Percentiles rank a stretch among this genome's conserved stretches.
phyloP scores from a whole-genome alignment of 495 filamentous ascomycete species.

The Lindgomyces ingoldianus region DNA sequence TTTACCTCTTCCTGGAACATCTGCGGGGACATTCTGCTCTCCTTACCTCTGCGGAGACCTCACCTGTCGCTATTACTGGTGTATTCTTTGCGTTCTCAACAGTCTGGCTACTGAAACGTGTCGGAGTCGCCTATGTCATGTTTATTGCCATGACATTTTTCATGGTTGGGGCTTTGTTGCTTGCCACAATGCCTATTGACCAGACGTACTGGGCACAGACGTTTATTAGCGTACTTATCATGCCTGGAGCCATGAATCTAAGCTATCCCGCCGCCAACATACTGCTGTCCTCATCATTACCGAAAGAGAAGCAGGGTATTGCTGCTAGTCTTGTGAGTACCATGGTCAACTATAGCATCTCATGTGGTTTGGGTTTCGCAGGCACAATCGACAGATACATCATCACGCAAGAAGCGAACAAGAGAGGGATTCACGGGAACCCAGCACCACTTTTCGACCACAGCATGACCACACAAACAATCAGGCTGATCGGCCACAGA shows the following conservation, averaged over 20 bases:
- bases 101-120: conserved; percentile 49
- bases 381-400: conserved; percentile 58
- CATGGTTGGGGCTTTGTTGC: conserved; percentile 48
- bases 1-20: conserved; percentile 50
- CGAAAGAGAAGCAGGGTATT: conserved; percentile 65
- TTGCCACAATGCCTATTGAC: conserved; percentile 50
- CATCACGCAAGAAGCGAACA: conserved; percentile 9
- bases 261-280: conserved; percentile 61
- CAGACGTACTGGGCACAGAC: conserved; percentile 60
- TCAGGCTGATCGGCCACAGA: conserved; percentile 22
- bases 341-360: conserved; percentile 69
- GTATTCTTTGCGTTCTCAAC: conserved; percentile 50
- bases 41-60: conserved; percentile 47
- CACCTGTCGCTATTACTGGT: conserved; percentile 49
- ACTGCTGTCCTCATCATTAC: conserved; percentile 62
- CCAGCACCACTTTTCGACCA: conserved; percentile 8
- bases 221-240: conserved; percentile 60
- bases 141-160: conserved; percentile 53
- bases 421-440: conserved; percentile 9
- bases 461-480: background rate
- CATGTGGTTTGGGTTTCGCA: conserved; percentile 65
- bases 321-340: conserved; percentile 65
- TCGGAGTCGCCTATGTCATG: conserved; percentile 53
- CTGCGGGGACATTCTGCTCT: conserved; percentile 48
- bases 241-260: conserved; percentile 66